Conservation (phyloP, 306 rosid genomes). For the Alnus glutinosa region DNA sequence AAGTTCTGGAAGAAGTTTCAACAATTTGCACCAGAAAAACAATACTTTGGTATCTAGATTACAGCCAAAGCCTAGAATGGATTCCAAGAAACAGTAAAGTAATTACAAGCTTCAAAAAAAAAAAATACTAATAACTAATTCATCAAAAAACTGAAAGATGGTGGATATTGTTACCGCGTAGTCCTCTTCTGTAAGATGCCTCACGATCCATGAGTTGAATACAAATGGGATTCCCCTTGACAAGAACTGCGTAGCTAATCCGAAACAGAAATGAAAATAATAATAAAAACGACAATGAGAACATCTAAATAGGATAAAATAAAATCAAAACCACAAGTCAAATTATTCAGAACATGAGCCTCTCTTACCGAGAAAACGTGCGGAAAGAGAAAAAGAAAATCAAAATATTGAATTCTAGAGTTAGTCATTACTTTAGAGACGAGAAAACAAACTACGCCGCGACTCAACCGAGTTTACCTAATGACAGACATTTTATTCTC, state of each 20-base stretch:
- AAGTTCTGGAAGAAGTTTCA: neutral
- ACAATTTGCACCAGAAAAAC: neutral
- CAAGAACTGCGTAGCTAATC: constrained; percentile 85
- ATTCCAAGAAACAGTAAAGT: neutral
- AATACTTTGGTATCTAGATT: neutral
- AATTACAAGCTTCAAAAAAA: neutral
- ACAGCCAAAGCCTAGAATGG: neutral
- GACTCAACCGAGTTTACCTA: too few species aligned
- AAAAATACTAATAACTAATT: neutral
- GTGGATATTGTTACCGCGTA: constrained; percentile 61
- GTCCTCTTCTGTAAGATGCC: constrained; percentile 85
- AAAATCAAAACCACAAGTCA: neutral
- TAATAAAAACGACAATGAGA: neutral
- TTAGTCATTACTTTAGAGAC: neutral
- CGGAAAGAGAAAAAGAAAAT: neutral
- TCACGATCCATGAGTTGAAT: constrained; percentile 89
- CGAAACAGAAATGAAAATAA: constrained; percentile 1
- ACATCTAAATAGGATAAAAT: neutral
- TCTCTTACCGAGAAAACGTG: neutral
- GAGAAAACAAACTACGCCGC: neutral
- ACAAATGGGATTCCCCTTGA: constrained; percentile 93
- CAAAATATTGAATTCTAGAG: neutral
- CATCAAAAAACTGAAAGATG: neutral
- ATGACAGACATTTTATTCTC: neutral
- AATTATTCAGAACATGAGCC: neutral